phyloP scores from a whole-genome alignment of 495 filamentous ascomycete species.

The Neurospora africana region DNA sequence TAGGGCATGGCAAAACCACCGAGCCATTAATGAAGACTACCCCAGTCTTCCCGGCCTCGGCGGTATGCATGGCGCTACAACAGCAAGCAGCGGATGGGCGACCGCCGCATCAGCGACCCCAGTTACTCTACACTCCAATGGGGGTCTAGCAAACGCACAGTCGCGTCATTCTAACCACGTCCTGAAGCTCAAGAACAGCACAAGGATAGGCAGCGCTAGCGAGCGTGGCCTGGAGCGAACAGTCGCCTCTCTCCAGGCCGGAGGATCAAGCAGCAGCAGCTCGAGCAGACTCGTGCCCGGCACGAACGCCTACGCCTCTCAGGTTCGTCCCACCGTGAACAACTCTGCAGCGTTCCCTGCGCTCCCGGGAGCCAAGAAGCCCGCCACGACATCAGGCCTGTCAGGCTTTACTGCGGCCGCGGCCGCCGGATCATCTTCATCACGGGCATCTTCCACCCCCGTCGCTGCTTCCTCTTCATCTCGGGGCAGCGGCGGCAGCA shows the following conservation, averaged over 20 bases:
- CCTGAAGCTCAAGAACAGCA: constrained; percentile 39
- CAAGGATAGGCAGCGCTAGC: constrained; percentile 20
- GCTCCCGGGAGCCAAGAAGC: constrained; percentile 39
- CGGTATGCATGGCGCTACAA: constrained; percentile 43
- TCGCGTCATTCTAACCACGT: constrained; percentile 31
- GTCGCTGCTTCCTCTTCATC: not conserved
- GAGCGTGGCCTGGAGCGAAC: constrained; percentile 1
- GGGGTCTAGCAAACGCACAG: constrained; percentile 24
- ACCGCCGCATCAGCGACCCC: constrained; percentile 36
- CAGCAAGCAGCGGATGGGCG: constrained; percentile 40
- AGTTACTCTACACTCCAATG: constrained; percentile 7
- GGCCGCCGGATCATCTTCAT: not conserved
- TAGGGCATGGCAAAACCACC: constrained; percentile 88
- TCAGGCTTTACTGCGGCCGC: constrained; percentile 20
- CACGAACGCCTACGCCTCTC: constrained; percentile 27
- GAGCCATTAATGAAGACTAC: constrained; percentile 92
- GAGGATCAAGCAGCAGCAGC: constrained; percentile 31
- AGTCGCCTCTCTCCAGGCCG: constrained; percentile 39
- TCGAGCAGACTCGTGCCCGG: constrained; percentile 29
- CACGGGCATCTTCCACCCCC: not conserved
- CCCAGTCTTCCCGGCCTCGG: constrained; percentile 70
- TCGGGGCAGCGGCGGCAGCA: constrained; percentile 8
- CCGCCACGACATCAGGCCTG: constrained; percentile 23
- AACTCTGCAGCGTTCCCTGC: constrained; percentile 22
- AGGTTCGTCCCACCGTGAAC: constrained; percentile 29